Evolutionary conservation across 2,329 filamentous ascomycete genomes (phyloP), one percentile per base, ranked within the genome.

Genomic region (Ambrosiella beaveri): DNA sequence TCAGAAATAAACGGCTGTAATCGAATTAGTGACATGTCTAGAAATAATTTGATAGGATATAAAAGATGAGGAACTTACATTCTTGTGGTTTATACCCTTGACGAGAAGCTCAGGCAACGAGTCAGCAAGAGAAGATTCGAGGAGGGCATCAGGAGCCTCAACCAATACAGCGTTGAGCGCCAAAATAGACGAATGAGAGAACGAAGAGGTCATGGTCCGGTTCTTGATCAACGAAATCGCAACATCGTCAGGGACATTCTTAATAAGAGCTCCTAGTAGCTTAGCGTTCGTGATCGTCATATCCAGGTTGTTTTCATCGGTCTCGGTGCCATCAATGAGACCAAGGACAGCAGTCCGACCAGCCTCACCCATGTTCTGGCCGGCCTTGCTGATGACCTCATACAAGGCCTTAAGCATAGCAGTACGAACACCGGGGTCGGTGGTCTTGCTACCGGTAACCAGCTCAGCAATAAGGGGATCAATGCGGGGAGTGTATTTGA

Each of bases 361-460:
- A 19, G 83, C 74, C 65, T 97, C 93, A 65, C 87, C 90, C 93
- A 98, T 98, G 71, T 91, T 96, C 59, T 78, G 77, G 57, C 93
- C 93, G 15, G 90, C 91, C 71, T 95, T 95, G 75, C 88, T 91
- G 61, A 98, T 85, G 37, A 98, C 93, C 67, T 97, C 91, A 67
- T 94, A 96, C 51, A 98, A 73, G 2, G 93, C 93, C 74, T 94
- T 95, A 65, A 98, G 78, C 93, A 98, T 98, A 36, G 93, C 93
- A 63, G 86, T 93, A 71, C 82, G 87, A 63, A 98, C 93, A 51
- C 91, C 91, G 5, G 81, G 67, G 66, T 97, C 91, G 19, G 66
- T 62, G 0, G 93, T 97, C 75, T 91, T 96, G 35, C 89, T 93
- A 52, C 93, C 93, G n/a, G 93, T 86, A 17, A 97, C 89, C 53